Percentiles rank a stretch among this genome's conserved stretches.
Evolutionary conservation across 345 rosid species (phyloP).

Genomic region (Populus simonii): DNA sequence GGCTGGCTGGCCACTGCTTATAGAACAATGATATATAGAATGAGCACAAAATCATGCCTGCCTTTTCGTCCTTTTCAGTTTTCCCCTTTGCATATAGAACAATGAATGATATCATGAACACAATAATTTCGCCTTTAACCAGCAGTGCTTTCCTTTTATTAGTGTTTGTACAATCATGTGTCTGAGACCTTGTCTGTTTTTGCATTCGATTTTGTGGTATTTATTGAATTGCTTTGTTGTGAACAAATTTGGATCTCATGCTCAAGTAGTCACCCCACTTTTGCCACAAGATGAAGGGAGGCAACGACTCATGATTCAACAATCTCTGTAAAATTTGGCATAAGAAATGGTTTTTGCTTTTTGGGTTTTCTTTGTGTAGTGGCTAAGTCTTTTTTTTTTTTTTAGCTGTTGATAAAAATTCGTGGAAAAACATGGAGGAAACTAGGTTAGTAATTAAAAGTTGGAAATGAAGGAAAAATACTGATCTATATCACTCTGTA

Average conservation of each 20-base stretch:
- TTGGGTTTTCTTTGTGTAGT: neutral
- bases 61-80: neutral
- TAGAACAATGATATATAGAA: no score
- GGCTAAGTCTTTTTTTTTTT: neutral
- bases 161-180: constrained; percentile 23
- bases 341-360: neutral
- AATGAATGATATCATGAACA: neutral
- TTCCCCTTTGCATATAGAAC: neutral
- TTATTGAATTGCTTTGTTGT: constrained; percentile 19
- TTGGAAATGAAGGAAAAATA: no score
- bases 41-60: neutral
- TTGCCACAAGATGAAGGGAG: constrained; percentile 52
- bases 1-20: no score
- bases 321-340: neutral
- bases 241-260: constrained; percentile 31
- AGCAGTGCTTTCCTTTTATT: neutral
- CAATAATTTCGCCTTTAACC: neutral
- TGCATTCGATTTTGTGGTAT: constrained; percentile 24
- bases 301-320: constrained; percentile 14
- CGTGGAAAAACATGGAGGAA: neutral
- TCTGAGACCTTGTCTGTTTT: constrained; percentile 18
- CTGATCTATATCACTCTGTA: no score
- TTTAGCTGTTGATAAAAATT: neutral
- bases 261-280: constrained; percentile 27
- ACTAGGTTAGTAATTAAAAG: neutral